Conservation (phyloP, 2,329 filamentous ascomycete species). For the Lecanoromycetidae sp. region DNA sequence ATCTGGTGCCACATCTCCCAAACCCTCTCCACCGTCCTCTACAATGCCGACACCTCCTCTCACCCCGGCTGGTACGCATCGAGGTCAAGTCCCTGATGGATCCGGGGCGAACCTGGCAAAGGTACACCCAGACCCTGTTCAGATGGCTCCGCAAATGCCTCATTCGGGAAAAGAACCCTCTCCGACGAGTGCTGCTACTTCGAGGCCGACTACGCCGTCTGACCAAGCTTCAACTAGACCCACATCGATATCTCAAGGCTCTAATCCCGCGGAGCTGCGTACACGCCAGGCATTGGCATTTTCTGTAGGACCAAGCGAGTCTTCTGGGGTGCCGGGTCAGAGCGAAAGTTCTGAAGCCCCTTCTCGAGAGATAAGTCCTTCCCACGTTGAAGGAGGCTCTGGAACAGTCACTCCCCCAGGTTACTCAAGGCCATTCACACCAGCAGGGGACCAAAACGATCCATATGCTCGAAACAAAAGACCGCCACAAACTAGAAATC, state of each 20-base stretch:
- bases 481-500: constrained; percentile 53
- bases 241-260: constrained; percentile 33
- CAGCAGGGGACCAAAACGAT: constrained; percentile 67
- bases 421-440: constrained; percentile 65
- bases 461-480: constrained; percentile 77
- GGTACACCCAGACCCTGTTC: constrained; percentile 24
- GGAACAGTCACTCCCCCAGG: constrained; percentile 40
- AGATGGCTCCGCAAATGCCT: constrained; percentile 44
- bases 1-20: constrained; percentile 53
- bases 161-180: constrained; percentile 22
- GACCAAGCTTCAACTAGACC: constrained; percentile 31
- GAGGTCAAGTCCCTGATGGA: constrained; percentile 32
- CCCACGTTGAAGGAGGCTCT: constrained; percentile 40
- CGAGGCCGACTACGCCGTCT: constrained; percentile 30
- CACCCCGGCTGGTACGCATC: constrained; percentile 67
- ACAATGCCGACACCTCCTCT: constrained; percentile 78
- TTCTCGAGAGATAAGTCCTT: constrained; percentile 51
- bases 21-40: constrained; percentile 53
- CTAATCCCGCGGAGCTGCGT: constrained; percentile 33
- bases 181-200: constrained; percentile 26
- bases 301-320: constrained; percentile 43
- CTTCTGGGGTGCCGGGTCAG: too few relatives aligned
- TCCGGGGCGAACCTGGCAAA: constrained; percentile 26
- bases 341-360: constrained; percentile 5
- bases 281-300: constrained; percentile 42